Conservation (phyloP, 352 stramenopile genomes). For the Pilasporangium apinafurcum region DNA sequence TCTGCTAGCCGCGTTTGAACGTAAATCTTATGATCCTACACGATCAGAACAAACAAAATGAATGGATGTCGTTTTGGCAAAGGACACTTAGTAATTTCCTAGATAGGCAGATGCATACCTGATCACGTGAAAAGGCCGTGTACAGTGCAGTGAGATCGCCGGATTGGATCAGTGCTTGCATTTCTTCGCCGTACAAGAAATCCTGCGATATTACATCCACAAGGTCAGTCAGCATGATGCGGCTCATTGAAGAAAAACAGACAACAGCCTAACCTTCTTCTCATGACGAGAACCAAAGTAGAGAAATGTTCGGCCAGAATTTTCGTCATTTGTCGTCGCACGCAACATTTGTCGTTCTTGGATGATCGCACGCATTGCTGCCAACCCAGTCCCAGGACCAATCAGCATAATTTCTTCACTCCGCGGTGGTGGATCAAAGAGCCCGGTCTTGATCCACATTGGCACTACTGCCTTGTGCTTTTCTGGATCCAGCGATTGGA, state of each 20-base stretch:
- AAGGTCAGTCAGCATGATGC: not conserved
- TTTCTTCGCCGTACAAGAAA: constrained; percentile 84
- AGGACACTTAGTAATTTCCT: not conserved
- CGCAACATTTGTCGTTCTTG: constrained; percentile 71
- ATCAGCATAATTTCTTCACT: constrained; percentile 78
- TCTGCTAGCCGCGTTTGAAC: constrained; percentile 86
- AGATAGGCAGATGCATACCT: constrained; percentile 20
- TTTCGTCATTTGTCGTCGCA: constrained; percentile 5
- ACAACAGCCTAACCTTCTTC: constrained; percentile 38
- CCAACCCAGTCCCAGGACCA: constrained; percentile 87
- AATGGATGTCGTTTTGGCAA: not conserved
- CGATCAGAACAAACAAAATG: not conserved
- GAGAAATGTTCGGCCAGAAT: constrained; percentile 32
- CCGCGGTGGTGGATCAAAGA: constrained; percentile 53
- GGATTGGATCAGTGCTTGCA: constrained; percentile 31
- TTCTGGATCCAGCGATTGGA: constrained; percentile 45
- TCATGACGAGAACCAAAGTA: constrained; percentile 89
- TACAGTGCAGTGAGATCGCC: constrained; percentile 65
- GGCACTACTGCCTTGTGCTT: constrained; percentile 35
- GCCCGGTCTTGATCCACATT: constrained; percentile 85
- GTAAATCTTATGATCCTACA: constrained; percentile 85
- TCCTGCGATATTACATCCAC: constrained; percentile 33
- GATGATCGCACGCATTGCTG: constrained; percentile 86
- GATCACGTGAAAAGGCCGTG: constrained; percentile 89
- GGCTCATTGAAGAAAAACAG: not conserved